Percentiles rank a stretch among this genome's conserved stretches.
phyloP scores from a whole-genome alignment of 768 basidiomycete genomes.

The Amanita fuliginea region DNA sequence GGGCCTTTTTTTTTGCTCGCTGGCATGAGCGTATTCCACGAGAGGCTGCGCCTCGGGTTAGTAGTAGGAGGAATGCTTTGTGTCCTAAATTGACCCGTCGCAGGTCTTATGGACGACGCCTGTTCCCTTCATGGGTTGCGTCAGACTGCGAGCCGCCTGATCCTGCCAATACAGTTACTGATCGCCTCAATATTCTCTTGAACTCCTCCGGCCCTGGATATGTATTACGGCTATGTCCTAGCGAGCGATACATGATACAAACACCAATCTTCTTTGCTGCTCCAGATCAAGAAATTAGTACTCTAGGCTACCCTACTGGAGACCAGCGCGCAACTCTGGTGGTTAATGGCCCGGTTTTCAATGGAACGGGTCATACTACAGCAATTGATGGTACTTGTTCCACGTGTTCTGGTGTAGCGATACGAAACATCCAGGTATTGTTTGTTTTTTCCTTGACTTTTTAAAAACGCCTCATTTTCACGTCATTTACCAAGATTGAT shows the following conservation, averaged over 20 bases:
- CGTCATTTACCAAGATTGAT: conserved; percentile 41
- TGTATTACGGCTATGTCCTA: conserved; percentile 55
- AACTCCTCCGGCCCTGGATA: conserved; percentile 59
- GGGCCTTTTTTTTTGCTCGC: neutral
- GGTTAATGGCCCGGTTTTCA: conserved; percentile 50
- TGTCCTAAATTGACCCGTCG: no score
- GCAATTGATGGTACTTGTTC: conserved; percentile 60
- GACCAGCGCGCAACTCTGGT: conserved; percentile 57
- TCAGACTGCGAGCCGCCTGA: conserved; percentile 31
- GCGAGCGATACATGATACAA: conserved; percentile 48
- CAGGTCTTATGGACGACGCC: neutral
- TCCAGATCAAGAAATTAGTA: conserved; percentile 73
- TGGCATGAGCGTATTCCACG: neutral
- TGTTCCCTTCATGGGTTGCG: conserved; percentile 5
- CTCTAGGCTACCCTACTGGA: conserved; percentile 62
- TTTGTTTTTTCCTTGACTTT: neutral
- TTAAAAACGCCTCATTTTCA: neutral
- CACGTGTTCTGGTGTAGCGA: conserved; percentile 44
- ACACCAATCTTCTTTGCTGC: conserved; percentile 58
- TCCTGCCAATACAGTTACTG: conserved; percentile 50
- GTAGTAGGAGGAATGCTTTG: no score
- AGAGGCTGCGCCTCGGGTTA: neutral
- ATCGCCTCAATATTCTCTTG: conserved; percentile 54
- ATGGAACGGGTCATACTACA: conserved; percentile 59
- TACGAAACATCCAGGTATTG: conserved; percentile 63